Evolutionary conservation across 2,329 filamentous ascomycete genomes (phyloP), one percentile per base, ranked within the genome.

Genomic region (Chaetothyriales sp.): DNA sequence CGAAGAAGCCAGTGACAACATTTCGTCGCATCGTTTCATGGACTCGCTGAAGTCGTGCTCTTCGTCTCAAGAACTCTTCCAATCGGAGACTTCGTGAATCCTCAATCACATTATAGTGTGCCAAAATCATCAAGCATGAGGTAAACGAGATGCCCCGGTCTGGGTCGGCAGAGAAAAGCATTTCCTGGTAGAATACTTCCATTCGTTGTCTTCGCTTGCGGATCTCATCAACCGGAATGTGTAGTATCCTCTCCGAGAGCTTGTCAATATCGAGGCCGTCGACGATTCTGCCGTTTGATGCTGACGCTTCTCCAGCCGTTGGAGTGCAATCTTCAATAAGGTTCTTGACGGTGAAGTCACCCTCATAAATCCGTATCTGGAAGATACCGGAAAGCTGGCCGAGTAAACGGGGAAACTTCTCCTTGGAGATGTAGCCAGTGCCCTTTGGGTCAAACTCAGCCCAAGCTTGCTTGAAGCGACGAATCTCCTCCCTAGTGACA

Each of bases 391-490:
- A 95, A 1, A 98, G 81, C 73, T 97, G 80, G 47, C 88, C 88
- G 5, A 98, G 74, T 33, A 98, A 74, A 44, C 89, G 78, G 8
- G 92, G 90, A 63, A 98, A 97, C 37, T 81, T 80, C 44, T 95
- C 86, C 62, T 90, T 94, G 48, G 81, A 81, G 62, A 98, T 97
- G 65, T 83, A 97, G 1, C 94, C 92, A 0, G 85, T 87, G 9
- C 92, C 94, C 13, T 87, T 80, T 2, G 92, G 89, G 68, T 98
- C 92, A 56, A 92, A 89, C 54, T 87, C 92, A 51, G 92, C 87
- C 92, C 92, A 98, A 1, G 92, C 92, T 70, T 97, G 88, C 69
- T 98, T 98, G 78, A 95, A 98, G 4, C 90, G 83, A 46, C 92
- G 83, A 58, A 97, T 89, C 66, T 98, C 92, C 61, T 95, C 89